A percentile compares a stretch with the other conserved stretches of the same genome.
phyloP scores from a whole-genome alignment of 805 yeast species.

The Blastobotrys mokoenaii region DNA sequence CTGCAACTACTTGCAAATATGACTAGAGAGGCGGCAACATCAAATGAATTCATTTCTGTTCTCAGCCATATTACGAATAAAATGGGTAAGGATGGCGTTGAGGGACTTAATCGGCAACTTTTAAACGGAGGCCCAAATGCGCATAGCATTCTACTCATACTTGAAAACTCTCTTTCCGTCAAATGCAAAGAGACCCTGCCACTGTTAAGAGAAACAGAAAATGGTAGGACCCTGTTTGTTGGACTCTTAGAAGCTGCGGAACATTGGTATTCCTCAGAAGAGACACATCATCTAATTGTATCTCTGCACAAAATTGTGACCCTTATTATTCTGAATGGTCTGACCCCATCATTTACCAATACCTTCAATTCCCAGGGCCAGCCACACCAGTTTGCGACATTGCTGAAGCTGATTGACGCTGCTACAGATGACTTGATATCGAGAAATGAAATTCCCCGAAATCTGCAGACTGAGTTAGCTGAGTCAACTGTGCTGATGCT shows the following conservation, averaged over 20 bases:
- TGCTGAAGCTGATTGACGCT: slow-evolving; percentile 15
- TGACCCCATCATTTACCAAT: background rate
- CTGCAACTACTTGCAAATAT: slow-evolving; percentile 9
- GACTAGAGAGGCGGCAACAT: slow-evolving; percentile 3
- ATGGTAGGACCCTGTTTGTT: slow-evolving; percentile 1
- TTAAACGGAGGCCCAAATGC: background rate
- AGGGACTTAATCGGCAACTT: background rate
- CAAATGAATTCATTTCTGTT: background rate
- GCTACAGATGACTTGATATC: background rate
- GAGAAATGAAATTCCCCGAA: background rate
- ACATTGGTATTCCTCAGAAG: slow-evolving; percentile 1
- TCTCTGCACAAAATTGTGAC: background rate
- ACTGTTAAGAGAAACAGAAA: background rate
- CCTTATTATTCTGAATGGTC: background rate
- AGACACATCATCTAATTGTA: background rate
- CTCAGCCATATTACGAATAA: background rate
- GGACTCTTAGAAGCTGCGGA: slow-evolving; percentile 2
- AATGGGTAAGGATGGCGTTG: background rate
- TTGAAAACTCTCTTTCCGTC: background rate
- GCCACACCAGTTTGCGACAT: slow-evolving; percentile 8
- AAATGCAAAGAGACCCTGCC: background rate
- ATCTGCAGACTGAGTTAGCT: background rate
- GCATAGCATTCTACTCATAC: background rate
- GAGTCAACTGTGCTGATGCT: slow-evolving; percentile 1
- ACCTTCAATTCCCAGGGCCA: no score